Conservation (phyloP, 2,329 filamentous ascomycete species). For the Verticillium klebahnii region DNA sequence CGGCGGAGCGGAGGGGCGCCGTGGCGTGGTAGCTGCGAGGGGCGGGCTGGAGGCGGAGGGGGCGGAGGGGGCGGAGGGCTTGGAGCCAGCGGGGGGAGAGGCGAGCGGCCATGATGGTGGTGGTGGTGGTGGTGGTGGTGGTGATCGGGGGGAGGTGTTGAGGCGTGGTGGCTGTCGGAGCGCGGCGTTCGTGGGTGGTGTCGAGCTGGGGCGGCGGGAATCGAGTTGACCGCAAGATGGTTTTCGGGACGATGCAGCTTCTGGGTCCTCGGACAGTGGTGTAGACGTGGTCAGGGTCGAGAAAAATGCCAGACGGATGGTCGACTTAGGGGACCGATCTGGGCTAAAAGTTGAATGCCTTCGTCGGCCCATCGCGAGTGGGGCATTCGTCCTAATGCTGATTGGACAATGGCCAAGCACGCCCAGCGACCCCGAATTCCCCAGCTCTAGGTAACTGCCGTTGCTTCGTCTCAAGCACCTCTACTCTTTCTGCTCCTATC, state of each 20-base stretch:
- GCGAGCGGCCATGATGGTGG: slow-evolving; percentile 19
- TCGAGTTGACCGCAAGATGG: not conserved
- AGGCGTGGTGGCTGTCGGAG: not conserved
- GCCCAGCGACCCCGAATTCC: not conserved
- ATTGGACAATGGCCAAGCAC: not conserved
- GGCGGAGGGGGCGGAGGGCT: slow-evolving; percentile 17
- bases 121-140: not conserved
- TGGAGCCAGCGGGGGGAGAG: slow-evolving; percentile 16
- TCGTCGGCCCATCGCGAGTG: not conserved
- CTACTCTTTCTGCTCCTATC: too few species aligned
- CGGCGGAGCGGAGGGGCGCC: slow-evolving; percentile 14
- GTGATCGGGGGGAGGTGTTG: not conserved
- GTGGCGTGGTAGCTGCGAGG: slow-evolving; percentile 3
- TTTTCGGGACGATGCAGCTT: not conserved
- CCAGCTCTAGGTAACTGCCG: not conserved
- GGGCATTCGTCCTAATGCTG: not conserved
- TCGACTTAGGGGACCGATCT: not conserved
- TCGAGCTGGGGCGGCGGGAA: not conserved
- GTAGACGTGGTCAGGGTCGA: too few species aligned
- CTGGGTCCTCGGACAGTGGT: too few species aligned
- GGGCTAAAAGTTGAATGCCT: not conserved
- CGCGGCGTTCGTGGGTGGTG: not conserved
- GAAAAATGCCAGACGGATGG: not conserved
- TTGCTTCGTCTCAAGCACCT: not conserved
- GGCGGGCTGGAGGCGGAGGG: slow-evolving; percentile 11